Conservation (phyloP, 176 grass and related monocot species). For the Thinopyrum elongatum region DNA sequence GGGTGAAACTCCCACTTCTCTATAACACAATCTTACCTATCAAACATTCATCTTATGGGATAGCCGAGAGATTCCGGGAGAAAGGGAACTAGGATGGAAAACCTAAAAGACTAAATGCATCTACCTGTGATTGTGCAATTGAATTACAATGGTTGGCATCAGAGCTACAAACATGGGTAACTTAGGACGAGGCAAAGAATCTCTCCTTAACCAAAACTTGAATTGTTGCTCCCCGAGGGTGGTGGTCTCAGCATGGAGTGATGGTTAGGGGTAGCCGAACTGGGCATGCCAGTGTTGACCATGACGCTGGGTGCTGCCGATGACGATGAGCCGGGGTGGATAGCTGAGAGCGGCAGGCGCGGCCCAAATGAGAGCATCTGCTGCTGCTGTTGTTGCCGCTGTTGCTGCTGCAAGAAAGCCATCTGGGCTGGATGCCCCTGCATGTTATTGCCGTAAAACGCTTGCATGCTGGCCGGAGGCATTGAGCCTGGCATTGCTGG, state of each 20-base stretch:
- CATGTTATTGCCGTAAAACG: slow-evolving; percentile 48
- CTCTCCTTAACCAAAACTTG: slow-evolving; percentile 49
- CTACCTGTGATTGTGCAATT: slow-evolving; percentile 41
- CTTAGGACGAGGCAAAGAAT: slow-evolving; percentile 4
- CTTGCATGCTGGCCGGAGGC: slow-evolving; percentile 35
- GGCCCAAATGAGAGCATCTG: slow-evolving; percentile 76
- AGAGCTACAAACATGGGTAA: slow-evolving; percentile 31
- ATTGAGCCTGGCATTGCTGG: slow-evolving; percentile 24
- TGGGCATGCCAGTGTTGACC: slow-evolving; percentile 63
- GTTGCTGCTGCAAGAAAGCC: slow-evolving; percentile 64
- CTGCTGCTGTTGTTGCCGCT: slow-evolving; percentile 41
- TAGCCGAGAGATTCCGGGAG: neutral
- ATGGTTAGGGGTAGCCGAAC: slow-evolving; percentile 46
- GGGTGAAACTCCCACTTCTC: neutral
- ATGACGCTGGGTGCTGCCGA: slow-evolving; percentile 43
- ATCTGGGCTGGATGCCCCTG: slow-evolving; percentile 69
- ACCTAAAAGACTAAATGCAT: slow-evolving; percentile 18
- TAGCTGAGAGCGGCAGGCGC: slow-evolving; percentile 74
- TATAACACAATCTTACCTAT: slow-evolving; percentile 29
- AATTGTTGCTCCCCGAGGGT: slow-evolving; percentile 55
- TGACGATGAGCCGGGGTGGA: slow-evolving; percentile 52
- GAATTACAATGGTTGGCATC: slow-evolving; percentile 46
- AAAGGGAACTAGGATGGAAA: neutral
- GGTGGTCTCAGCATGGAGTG: slow-evolving; percentile 73
- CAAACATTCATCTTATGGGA: neutral